phyloP scores from a whole-genome alignment of 2,329 filamentous ascomycete genomes.

The Epichloe bromicola region DNA sequence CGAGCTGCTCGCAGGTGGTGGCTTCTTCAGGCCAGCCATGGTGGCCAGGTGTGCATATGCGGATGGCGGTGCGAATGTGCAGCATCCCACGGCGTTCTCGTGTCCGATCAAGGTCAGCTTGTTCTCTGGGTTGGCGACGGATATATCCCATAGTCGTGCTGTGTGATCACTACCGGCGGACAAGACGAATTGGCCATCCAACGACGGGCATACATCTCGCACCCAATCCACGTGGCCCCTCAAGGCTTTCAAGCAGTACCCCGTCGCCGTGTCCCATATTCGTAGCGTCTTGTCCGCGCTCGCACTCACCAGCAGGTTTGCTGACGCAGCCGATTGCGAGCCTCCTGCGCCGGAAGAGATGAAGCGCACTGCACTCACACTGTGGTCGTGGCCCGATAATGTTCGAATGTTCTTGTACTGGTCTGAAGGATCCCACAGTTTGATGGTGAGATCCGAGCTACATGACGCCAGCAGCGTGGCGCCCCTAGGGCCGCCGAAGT shows the following conservation, averaged over 20 bases:
- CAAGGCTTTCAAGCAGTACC: slow-evolving; percentile 78
- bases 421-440: slow-evolving; percentile 84
- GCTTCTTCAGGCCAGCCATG: slow-evolving; percentile 71
- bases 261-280: slow-evolving; percentile 85
- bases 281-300: slow-evolving; percentile 72
- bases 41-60: slow-evolving; percentile 65
- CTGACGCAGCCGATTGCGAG: slow-evolving; percentile 59
- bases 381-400: slow-evolving; percentile 84
- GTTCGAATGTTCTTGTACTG: slow-evolving; percentile 92
- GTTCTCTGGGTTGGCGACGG: slow-evolving; percentile 46
- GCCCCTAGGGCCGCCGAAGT: slow-evolving; percentile 76
- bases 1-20: slow-evolving; percentile 57
- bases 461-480: slow-evolving; percentile 51
- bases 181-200: slow-evolving; percentile 69
- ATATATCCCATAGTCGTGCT: slow-evolving; percentile 72
- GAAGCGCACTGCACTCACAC: slow-evolving; percentile 74
- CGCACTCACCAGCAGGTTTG: slow-evolving; percentile 69
- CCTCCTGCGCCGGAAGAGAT: slow-evolving; percentile 71
- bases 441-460: slow-evolving; percentile 79
- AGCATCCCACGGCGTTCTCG: slow-evolving; percentile 76
- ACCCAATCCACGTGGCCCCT: slow-evolving; percentile 80
- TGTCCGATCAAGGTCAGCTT: slow-evolving; percentile 74
- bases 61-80: slow-evolving; percentile 68
- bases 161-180: slow-evolving; percentile 74
- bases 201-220: slow-evolving; percentile 68